Evolutionary conservation across 208 protist species (phyloP).

Genomic region (Trypanosoma cruzi): DNA sequence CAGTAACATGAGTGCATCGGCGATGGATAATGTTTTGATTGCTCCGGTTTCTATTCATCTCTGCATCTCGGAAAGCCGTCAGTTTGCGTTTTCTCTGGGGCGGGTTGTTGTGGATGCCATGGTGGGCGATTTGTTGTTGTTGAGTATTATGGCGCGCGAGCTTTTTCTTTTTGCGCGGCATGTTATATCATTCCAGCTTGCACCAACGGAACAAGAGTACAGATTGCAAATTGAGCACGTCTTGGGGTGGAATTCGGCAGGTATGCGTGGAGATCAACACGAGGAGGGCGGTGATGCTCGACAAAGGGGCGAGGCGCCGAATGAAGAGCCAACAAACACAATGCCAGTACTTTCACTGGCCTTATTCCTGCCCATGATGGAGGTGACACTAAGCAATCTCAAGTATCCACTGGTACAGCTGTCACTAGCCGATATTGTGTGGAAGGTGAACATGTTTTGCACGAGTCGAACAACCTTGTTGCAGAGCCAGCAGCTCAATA

Average conservation of each 20-base stretch:
- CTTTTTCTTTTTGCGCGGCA: not conserved
- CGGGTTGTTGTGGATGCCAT: constrained; percentile 16
- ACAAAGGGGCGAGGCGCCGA: not conserved
- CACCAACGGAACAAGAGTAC: constrained; percentile 14
- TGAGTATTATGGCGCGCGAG: constrained; percentile 12
- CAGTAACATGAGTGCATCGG: not conserved
- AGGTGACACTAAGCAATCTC: constrained; percentile 63
- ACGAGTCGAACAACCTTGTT: constrained; percentile 32
- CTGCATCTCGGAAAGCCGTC: constrained; percentile 8
- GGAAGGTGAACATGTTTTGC: constrained; percentile 29
- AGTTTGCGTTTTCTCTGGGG: not conserved
- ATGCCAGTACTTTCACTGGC: constrained; percentile 34
- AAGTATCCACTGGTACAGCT: constrained; percentile 66
- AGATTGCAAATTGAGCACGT: constrained; percentile 12
- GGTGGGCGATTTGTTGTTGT: constrained; percentile 6
- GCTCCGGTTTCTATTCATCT: constrained; percentile 12
- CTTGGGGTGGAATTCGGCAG: constrained; percentile 14
- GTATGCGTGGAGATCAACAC: not conserved
- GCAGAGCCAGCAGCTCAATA: constrained; percentile 32
- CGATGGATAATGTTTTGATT: constrained; percentile 13
- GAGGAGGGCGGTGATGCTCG: not conserved
- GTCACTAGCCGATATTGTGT: constrained; percentile 35
- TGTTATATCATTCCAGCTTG: not conserved
- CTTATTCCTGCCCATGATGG: constrained; percentile 40
- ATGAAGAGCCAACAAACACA: constrained; percentile 1